These are phyloP conservation scores for Phytophthora citricola DNA, from an alignment of 352 stramenopile genomes.

Conservation along the genomic window DNA sequence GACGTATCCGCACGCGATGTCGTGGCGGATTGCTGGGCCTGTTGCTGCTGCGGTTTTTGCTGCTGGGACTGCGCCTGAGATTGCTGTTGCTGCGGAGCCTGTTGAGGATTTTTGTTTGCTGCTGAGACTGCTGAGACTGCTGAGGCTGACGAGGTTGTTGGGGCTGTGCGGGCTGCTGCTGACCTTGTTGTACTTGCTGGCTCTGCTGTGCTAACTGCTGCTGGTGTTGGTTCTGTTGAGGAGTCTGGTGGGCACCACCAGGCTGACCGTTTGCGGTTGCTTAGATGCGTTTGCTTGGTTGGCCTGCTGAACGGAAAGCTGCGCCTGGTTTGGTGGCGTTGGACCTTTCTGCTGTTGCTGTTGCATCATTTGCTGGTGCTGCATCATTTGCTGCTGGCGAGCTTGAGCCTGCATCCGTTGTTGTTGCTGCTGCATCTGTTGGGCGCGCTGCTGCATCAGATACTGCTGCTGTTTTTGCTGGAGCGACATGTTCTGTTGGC, in stretches of 20 bases:
- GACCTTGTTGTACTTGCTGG: slow-evolving; percentile 43
- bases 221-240: slow-evolving; percentile 49
- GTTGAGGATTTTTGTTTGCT: slow-evolving; percentile 19
- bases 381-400: slow-evolving; percentile 52
- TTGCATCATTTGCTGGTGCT: slow-evolving; percentile 54
- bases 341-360: slow-evolving; percentile 42
- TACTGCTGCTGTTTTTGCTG: slow-evolving; percentile 61
- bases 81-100: slow-evolving; percentile 29
- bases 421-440: slow-evolving; percentile 66
- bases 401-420: slow-evolving; percentile 56
- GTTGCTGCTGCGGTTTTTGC: slow-evolving; percentile 22
- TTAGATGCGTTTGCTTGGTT: slow-evolving; percentile 38
- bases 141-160: slow-evolving; percentile 30
- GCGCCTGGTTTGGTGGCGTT: slow-evolving; percentile 23
- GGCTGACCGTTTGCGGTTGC: slow-evolving; percentile 30
- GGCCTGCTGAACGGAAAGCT: slow-evolving; percentile 27
- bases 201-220: slow-evolving; percentile 5
- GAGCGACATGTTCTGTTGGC: slow-evolving; percentile 30
- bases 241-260: slow-evolving; percentile 17
- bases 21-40: slow-evolving; percentile 18
- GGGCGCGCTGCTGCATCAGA: slow-evolving; percentile 56
- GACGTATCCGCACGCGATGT: slow-evolving; percentile 50
- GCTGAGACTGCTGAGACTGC: slow-evolving; percentile 33
- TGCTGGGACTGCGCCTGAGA: slow-evolving; percentile 26
- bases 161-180: slow-evolving; percentile 23